phyloP scores from a whole-genome alignment of 2,329 filamentous ascomycete species.

The Penicillium sclerotigenum region DNA sequence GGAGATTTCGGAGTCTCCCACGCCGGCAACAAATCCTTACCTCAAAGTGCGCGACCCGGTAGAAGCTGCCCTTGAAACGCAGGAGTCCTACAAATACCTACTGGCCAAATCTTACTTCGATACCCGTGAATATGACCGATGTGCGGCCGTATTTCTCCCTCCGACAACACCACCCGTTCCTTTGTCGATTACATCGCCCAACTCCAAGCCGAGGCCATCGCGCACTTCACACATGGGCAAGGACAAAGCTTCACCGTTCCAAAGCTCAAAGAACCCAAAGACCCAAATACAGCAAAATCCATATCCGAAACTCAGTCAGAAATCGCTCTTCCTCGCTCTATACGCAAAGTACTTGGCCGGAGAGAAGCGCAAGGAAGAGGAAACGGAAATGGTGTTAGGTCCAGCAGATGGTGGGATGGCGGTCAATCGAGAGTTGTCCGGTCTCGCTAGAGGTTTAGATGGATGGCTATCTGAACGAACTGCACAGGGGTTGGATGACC shows the following conservation, averaged over 20 bases:
- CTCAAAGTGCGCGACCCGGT: slow-evolving; percentile 61
- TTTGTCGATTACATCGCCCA: slow-evolving; percentile 41
- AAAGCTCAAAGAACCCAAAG: slow-evolving; percentile 38
- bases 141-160: slow-evolving; percentile 84
- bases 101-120: slow-evolving; percentile 94
- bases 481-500: slow-evolving; percentile 57
- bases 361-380: slow-evolving; percentile 94
- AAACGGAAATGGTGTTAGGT: slow-evolving; percentile 94
- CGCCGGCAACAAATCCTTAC: slow-evolving; percentile 50
- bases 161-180: slow-evolving; percentile 70
- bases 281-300: slow-evolving; percentile 35
- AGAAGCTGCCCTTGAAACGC: slow-evolving; percentile 72
- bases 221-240: slow-evolving; percentile 56
- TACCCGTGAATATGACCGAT: slow-evolving; percentile 90
- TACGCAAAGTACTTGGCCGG: slow-evolving; percentile 92
- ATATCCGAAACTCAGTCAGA: slow-evolving; percentile 68
- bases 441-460: slow-evolving; percentile 71
- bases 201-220: slow-evolving; percentile 38
- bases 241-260: slow-evolving; percentile 51
- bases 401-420: slow-evolving; percentile 84
- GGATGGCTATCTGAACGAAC: slow-evolving; percentile 72
- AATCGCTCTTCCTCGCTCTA: slow-evolving; percentile 83
- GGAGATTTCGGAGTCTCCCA: slow-evolving; percentile 52
- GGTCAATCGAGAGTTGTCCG: slow-evolving; percentile 77
- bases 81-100: slow-evolving; percentile 78